phyloP scores from a whole-genome alignment of 2,329 filamentous ascomycete species.

The Pseudogymnoascus sp. region DNA sequence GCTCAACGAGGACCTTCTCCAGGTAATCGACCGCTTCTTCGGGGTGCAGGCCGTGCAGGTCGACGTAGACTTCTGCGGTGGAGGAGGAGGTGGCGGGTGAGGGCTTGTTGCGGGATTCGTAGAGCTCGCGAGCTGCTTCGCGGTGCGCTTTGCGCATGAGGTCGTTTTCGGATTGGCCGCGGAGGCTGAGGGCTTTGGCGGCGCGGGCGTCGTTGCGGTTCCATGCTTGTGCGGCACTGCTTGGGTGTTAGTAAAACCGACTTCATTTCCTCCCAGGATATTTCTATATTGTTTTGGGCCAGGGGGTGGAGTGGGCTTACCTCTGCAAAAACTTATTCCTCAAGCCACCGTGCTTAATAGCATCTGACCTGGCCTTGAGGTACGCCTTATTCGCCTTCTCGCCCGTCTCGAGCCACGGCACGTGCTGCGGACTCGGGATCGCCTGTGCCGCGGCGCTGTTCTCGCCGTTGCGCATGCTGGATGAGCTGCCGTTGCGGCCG shows the following conservation, averaged over 20 bases:
- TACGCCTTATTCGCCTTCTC: constrained; percentile 87
- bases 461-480: constrained; percentile 59
- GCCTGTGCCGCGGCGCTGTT: constrained; percentile 74
- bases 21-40: constrained; percentile 95
- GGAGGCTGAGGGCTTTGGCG: constrained; percentile 86
- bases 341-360: constrained; percentile 92
- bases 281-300: too few relatives aligned
- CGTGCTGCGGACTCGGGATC: constrained; percentile 81
- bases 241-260: constrained; percentile 14
- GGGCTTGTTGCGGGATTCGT: constrained; percentile 79
- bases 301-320: too few relatives aligned
- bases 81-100: constrained; percentile 39
- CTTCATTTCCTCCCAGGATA: neutral
- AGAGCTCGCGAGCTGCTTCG: constrained; percentile 83
- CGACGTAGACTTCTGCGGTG: constrained; percentile 75
- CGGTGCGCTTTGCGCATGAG: constrained; percentile 95
- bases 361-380: constrained; percentile 87
- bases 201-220: constrained; percentile 95
- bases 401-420: constrained; percentile 94
- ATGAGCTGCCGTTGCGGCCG: constrained; percentile 56
- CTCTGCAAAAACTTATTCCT: constrained; percentile 96
- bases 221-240: constrained; percentile 91
- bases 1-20: constrained; percentile 77
- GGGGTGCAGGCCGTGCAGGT: constrained; percentile 95
- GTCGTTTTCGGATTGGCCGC: constrained; percentile 93